Conservation (phyloP, 345 rosid species). For the Nasturtium officinale region DNA sequence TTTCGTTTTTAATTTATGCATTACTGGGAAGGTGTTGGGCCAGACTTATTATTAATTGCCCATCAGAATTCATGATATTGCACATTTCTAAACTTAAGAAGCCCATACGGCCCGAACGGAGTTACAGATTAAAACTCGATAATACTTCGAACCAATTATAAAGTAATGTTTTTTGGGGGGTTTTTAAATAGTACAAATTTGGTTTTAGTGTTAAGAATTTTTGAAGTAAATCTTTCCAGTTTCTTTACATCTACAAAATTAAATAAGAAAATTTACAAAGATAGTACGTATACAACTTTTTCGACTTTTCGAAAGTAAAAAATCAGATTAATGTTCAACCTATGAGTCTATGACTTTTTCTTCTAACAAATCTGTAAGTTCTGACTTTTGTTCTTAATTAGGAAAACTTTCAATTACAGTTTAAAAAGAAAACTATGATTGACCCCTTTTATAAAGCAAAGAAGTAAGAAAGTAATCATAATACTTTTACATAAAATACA, state of each 20-base stretch:
- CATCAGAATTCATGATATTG: background rate
- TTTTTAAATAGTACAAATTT: no score
- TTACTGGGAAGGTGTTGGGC: background rate
- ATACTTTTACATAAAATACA: background rate
- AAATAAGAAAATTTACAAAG: background rate
- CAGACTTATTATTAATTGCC: background rate
- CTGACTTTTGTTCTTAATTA: conserved; percentile 21
- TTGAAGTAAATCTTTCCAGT: background rate
- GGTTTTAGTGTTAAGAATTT: no score
- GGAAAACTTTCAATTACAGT: background rate
- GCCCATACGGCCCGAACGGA: background rate
- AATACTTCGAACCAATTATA: background rate
- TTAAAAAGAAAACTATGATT: background rate
- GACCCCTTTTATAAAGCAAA: conserved; percentile 8
- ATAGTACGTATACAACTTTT: background rate
- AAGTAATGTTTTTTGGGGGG: no score
- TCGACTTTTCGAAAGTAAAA: background rate
- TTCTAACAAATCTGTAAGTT: background rate
- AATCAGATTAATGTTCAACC: background rate
- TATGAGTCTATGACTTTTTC: conserved; percentile 8
- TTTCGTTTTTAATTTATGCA: background rate
- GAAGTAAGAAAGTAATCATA: background rate
- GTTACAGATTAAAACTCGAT: background rate
- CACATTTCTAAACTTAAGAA: background rate
- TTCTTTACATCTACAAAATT: background rate